A percentile compares a stretch with the other conserved stretches of the same genome.
Evolutionary conservation across 116 monocot genomes (phyloP).

Genomic region (Zostera marina): DNA sequence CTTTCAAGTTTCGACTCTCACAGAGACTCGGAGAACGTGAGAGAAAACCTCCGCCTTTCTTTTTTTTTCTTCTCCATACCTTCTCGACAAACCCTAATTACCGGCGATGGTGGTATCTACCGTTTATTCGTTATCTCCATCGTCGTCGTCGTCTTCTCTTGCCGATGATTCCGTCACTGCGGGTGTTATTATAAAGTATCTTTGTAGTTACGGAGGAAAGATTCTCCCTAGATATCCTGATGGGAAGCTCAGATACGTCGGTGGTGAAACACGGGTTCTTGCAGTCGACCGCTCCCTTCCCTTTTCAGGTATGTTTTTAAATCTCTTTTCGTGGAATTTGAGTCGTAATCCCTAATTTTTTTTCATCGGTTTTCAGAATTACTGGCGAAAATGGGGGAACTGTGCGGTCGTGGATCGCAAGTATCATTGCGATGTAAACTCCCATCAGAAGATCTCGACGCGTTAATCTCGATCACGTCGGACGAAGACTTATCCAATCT

Average conservation of each 20-base stretch:
- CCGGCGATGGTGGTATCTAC: not conserved
- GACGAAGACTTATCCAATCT: constrained; percentile 74
- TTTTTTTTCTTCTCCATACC: not conserved
- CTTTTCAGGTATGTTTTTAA: constrained; percentile 33
- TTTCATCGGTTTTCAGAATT: no score
- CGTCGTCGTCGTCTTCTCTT: constrained; percentile 3
- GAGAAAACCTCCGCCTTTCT: no score
- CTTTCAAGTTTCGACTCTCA: no score
- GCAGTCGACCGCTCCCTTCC: constrained; percentile 55
- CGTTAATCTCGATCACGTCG: constrained; percentile 58
- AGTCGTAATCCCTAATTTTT: no score
- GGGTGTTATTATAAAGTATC: constrained; percentile 29
- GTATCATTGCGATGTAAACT: constrained; percentile 60
- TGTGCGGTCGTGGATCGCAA: constrained; percentile 37
- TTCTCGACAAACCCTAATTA: not conserved
- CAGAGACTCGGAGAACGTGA: no score
- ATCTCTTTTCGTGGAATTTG: not conserved
- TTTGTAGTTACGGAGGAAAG: constrained; percentile 64
- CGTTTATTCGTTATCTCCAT: constrained; percentile 1
- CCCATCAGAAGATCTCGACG: constrained; percentile 76
- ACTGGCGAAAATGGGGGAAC: constrained; percentile 33
- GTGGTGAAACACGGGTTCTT: constrained; percentile 58
- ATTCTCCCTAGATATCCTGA: constrained; percentile 55
- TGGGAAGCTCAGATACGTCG: constrained; percentile 53
- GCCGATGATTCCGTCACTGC: constrained; percentile 1